Evolutionary conservation across 306 rosid genomes (phyloP), one percentile per base, ranked within the genome.

Genomic region (Trifolium dubium): DNA sequence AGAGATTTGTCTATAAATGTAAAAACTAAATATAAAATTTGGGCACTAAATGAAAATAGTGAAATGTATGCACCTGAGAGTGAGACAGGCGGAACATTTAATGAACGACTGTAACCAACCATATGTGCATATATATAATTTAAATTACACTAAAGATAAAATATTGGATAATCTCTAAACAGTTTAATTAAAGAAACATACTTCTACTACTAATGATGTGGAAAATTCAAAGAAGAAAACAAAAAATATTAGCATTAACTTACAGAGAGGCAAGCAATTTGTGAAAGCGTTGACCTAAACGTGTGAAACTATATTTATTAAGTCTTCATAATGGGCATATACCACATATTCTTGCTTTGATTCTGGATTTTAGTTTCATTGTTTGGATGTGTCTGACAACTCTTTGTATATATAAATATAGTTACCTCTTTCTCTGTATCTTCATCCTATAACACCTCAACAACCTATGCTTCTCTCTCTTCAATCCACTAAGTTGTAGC

Each of bases 201-300:
- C 4, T 15, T 6, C 5, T 17, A 2, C 29, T 7, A 17, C 23
- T 51, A 51, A 51, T 7, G 47, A 69, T 53, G 5, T 9, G 12
- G 3, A 30, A 69, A 34, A 10, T 10, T 15, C 63, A 17, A 6
- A 47, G 29, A 12, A 62, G 8, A 51, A 51, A 15, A 17, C 28
- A 15, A 7, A 5, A 11, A 43, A 13, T 4, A 4, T 0, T 19
- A 0, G 11, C 35, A 5, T 10, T 28, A 35, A 10, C n/a, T 34
- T 40, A 62, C 13, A 67, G 3, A n/a, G 35, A 61, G 56, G 64
- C 56, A 64, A 64, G 64, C 32, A 23, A 40, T 2, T 77, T 72
- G 79, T 58, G 76, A 71, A 43, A 28, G 76, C 50, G 79, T 83
- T 76, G 84, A 83, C 81, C 63, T 4, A 6, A 51, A 31, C 8